These are phyloP conservation scores for Keithomyces neogunnii DNA, from an alignment of 2,329 filamentous ascomycete genomes.

Conservation along the genomic window DNA sequence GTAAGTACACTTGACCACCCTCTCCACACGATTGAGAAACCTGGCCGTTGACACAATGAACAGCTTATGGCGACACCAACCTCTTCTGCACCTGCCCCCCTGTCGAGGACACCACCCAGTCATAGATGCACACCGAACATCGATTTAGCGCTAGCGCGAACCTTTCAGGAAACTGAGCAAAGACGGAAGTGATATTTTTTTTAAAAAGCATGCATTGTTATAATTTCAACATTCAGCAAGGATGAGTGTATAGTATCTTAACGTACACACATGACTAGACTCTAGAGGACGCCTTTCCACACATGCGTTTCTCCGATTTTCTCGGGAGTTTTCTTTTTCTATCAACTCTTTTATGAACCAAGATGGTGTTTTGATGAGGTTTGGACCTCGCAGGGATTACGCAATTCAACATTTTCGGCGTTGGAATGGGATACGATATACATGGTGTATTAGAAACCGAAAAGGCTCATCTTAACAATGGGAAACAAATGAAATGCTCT, in stretches of 20 bases:
- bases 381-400: neutral
- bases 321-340: neutral
- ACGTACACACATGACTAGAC: neutral
- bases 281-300: neutral
- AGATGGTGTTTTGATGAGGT: neutral
- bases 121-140: neutral
- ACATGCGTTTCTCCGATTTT: neutral
- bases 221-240: neutral
- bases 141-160: neutral
- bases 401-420: slow-evolving; percentile 15
- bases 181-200: neutral
- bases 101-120: slow-evolving; percentile 52
- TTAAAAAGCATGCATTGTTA: neutral
- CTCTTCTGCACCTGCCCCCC: slow-evolving; percentile 92
- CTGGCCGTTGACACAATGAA: neutral
- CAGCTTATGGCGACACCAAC: slow-evolving; percentile 84
- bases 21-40: neutral
- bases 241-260: neutral
- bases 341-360: slow-evolving; percentile 4
- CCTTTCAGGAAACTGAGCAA: neutral
- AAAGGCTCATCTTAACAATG: slow-evolving; percentile 16
- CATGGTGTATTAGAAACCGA: neutral
- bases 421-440: neutral
- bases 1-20: slow-evolving; percentile 40
- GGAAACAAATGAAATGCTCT: slow-evolving; percentile 2